Conservation (phyloP, 495 filamentous ascomycete species). For the Annulohypoxylon moriforme region DNA sequence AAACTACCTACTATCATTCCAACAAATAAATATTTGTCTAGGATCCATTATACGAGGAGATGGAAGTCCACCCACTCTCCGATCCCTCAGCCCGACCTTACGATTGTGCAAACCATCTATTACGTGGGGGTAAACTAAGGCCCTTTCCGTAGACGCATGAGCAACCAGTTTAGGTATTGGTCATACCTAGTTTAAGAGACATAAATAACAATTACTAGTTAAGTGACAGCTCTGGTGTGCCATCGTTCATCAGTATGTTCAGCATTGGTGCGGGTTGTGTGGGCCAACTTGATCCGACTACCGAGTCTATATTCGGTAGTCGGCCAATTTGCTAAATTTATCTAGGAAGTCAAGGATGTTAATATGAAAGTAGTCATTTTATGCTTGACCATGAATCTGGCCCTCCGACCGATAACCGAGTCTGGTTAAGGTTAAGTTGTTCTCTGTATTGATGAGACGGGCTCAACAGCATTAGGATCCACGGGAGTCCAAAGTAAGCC, state of each 20-base stretch:
- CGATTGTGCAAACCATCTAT: not conserved
- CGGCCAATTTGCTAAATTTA: constrained; percentile 1
- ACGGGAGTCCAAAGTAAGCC: too few relatives aligned
- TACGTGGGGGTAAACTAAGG: not conserved
- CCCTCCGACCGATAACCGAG: constrained; percentile 24
- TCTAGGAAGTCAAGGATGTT: not conserved
- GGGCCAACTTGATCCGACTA: constrained; percentile 13
- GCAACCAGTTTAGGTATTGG: not conserved
- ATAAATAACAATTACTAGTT: not conserved
- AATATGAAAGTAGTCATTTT: not conserved
- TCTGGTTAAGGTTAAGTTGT: not conserved
- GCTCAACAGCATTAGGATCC: too few relatives aligned
- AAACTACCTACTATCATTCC: not conserved
- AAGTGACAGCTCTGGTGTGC: too few relatives aligned
- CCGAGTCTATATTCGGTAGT: constrained; percentile 11
- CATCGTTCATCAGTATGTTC: not conserved
- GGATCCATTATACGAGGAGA: not conserved
- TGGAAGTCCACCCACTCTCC: not conserved
- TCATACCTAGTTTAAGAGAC: not conserved
- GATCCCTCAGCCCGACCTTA: constrained; percentile 1
- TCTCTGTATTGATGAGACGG: too few relatives aligned
- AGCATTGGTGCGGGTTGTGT: not conserved
- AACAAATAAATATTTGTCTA: not conserved
- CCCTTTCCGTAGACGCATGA: not conserved
- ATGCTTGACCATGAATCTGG: not conserved